Base-by-base conservation (phyloP, 78 protist genomes). In the Anaeramoeba ignava region DNA sequence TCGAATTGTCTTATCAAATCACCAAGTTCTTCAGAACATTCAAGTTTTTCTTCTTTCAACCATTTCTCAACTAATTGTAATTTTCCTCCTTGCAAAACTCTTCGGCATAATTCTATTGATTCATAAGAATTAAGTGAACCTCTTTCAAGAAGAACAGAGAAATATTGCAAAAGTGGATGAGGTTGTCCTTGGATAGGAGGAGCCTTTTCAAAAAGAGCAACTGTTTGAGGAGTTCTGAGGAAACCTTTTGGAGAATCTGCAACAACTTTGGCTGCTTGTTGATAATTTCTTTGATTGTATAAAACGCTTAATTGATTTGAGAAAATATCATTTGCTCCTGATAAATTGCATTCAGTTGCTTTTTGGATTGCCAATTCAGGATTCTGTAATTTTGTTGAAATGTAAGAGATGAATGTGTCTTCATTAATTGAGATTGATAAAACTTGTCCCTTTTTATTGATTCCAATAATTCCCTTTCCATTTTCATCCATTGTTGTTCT, bases 1-100 rank as follows among this genome's bases (percentile, higher is more conserved):
- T 89, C 92, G 42, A 38, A 78, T 79, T 36, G 89, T 83, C 90
- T 89, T 68, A 95, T 83, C 38, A 91, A 40, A 87, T 98, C 98
- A 38, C 99, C 99, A 41, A 98, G 93, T 84, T 93, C 96, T 90
- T 98, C 99, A 8, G 93, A 82, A 90, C 95, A 92, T 79, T 93
- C 97, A 33, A 98, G 88, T 89, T 95, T 97, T 87, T 96, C 94
- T 90, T 97, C 97, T 33, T 89, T 78, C 83, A 97, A 78, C 97
- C 96, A 95, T 87, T 93, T 84, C 85, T 96, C 92, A 82, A 96
- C 90, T 73, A 93, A 90, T 42, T 40, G 83, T 84, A 86, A 88
- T 80, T 93, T 86, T 79, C 93, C 93, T 88, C 90, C 95, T 81
- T 87, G 89, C 31, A 98, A 80, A 27, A 98, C 93, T 40, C 94